Percentiles rank a stretch among this genome's conserved stretches.
Evolutionary conservation across 1,139 yeast genomes (phyloP).

Genomic region (Candida albicans): DNA sequence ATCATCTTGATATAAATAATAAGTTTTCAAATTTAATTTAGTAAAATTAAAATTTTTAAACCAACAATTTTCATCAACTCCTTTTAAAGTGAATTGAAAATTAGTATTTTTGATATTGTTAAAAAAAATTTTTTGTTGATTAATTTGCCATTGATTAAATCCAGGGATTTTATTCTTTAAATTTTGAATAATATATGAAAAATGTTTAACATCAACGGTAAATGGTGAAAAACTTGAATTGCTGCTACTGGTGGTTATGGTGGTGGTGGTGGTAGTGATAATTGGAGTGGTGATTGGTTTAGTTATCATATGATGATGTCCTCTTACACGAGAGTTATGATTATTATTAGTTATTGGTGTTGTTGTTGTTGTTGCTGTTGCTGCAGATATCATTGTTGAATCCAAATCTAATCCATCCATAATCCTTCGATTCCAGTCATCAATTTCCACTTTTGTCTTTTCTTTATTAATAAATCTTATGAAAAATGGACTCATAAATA

Average conservation of each 20-base stretch:
- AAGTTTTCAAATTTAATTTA: conserved; percentile 2
- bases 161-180: background rate
- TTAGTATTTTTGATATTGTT: conserved; percentile 1
- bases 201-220: background rate
- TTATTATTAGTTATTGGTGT: too few relatives aligned
- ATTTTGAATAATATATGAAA: background rate
- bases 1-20: background rate
- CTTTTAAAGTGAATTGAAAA: conserved; percentile 1
- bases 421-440: conserved; percentile 3
- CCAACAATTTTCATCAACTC: conserved; percentile 1
- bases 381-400: too few relatives aligned
- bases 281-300: too few relatives aligned
- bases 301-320: too few relatives aligned
- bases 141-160: background rate
- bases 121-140: background rate
- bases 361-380: too few relatives aligned
- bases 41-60: conserved; percentile 2
- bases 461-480: background rate
- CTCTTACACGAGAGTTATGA: too few relatives aligned
- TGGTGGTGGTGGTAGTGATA: too few relatives aligned
- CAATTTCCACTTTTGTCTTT: conserved; percentile 1
- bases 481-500: conserved; percentile 1
- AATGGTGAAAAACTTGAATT: too few relatives aligned
- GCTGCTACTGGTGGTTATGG: too few relatives aligned
- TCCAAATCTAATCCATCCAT: background rate